Conservation (phyloP, 2,329 filamentous ascomycete genomes). For the Diaporthe vexans region DNA sequence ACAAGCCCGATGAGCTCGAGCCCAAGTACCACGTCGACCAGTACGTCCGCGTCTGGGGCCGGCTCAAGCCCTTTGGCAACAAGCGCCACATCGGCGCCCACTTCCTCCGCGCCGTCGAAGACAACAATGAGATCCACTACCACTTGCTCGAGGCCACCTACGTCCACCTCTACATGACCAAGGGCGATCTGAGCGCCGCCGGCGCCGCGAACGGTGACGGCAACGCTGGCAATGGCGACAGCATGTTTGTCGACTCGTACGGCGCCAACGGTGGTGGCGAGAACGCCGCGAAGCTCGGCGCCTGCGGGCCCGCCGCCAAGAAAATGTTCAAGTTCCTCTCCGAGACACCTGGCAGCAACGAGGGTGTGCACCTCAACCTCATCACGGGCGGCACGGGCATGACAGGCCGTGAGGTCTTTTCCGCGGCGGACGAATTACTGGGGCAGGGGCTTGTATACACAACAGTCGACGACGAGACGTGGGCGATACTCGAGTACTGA, state of each 20-base stretch:
- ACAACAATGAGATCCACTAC: conserved; percentile 94
- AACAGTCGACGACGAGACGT: conserved; percentile 93
- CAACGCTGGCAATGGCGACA: conserved; percentile 57
- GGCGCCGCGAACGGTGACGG: conserved; percentile 51
- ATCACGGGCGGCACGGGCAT: conserved; percentile 78
- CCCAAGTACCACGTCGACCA: conserved; percentile 77
- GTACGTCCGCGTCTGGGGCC: conserved; percentile 89
- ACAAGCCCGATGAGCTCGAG: conserved; percentile 64
- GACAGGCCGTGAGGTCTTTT: conserved; percentile 77
- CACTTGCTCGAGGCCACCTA: conserved; percentile 92
- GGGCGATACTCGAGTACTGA: conserved; percentile 82
- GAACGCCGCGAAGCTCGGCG: conserved; percentile 58
- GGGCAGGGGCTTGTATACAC: conserved; percentile 84
- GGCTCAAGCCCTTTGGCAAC: conserved; percentile 85
- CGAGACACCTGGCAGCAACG: conserved; percentile 78
- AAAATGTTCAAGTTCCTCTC: conserved; percentile 81
- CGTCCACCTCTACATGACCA: conserved; percentile 87
- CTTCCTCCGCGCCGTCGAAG: conserved; percentile 82
- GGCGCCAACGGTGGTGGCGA: conserved; percentile 56
- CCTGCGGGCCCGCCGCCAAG: conserved; percentile 70
- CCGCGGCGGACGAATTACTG: conserved; percentile 86
- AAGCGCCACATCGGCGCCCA: conserved; percentile 86
- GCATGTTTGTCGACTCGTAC: conserved; percentile 70
- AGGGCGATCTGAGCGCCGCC: conserved; percentile 69
- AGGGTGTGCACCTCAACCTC: conserved; percentile 85